Conservation (phyloP, 2,329 filamentous ascomycete species). For the Penicillium expansum region DNA sequence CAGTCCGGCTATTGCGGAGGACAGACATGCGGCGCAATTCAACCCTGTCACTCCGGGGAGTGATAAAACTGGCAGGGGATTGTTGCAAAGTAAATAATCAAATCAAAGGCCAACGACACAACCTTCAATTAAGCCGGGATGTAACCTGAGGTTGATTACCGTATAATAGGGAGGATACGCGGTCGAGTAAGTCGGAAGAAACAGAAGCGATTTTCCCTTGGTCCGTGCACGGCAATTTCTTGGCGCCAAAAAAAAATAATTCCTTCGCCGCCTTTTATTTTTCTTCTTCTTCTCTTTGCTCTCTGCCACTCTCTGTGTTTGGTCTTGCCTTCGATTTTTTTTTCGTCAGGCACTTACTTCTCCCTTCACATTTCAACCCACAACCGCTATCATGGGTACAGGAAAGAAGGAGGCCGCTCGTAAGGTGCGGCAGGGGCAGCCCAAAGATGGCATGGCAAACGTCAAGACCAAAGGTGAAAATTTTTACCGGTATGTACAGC, state of each 20-base stretch:
- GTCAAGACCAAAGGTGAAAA: slow-evolving; percentile 95
- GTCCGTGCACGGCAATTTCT: slow-evolving; percentile 37
- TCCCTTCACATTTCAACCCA: slow-evolving; percentile 16
- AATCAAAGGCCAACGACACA: slow-evolving; percentile 4
- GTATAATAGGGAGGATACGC: slow-evolving; percentile 19
- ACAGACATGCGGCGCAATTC: slow-evolving; percentile 33
- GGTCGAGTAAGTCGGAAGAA: slow-evolving; percentile 23
- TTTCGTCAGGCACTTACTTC: slow-evolving; percentile 24
- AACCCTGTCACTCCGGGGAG: neutral
- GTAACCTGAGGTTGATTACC: slow-evolving; percentile 10
- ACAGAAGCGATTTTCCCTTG: slow-evolving; percentile 40
- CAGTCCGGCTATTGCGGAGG: slow-evolving; percentile 37
- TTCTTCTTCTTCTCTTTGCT: slow-evolving; percentile 32
- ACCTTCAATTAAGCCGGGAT: slow-evolving; percentile 5
- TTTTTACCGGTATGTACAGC: slow-evolving; percentile 72
- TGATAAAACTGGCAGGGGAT: neutral
- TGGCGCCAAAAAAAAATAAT: slow-evolving; percentile 41
- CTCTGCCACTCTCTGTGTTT: slow-evolving; percentile 32
- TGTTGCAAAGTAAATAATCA: neutral
- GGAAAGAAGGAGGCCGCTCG: slow-evolving; percentile 87
- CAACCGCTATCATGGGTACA: slow-evolving; percentile 66
- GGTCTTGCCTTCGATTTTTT: slow-evolving; percentile 30
- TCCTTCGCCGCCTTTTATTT: slow-evolving; percentile 26
- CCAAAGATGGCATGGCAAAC: slow-evolving; percentile 82
- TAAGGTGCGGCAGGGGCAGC: slow-evolving; percentile 80